Conservation (phyloP, 1,139 yeast genomes). For the Debaryomycetaceae sp. region DNA sequence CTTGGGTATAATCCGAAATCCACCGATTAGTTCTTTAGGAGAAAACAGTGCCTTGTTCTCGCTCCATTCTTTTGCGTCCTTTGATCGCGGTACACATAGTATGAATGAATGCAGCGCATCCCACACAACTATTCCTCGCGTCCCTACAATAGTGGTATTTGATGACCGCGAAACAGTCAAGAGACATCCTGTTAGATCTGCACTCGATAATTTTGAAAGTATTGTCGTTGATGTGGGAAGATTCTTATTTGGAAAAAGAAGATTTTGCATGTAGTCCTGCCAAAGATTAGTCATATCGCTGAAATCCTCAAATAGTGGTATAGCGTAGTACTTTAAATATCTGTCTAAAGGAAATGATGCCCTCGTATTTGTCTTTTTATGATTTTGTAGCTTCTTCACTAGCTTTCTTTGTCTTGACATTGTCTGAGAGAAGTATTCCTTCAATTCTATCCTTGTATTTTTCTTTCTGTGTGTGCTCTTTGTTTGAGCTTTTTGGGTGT, state of each 20-base stretch:
- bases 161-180: constrained; percentile 57
- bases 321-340: constrained; percentile 29
- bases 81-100: constrained; percentile 50
- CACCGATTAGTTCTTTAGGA: constrained; percentile 44
- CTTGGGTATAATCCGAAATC: constrained; percentile 56
- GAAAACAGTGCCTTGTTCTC: constrained; percentile 14
- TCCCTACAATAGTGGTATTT: constrained; percentile 60
- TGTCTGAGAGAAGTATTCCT: constrained; percentile 36
- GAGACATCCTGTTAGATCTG: constrained; percentile 81
- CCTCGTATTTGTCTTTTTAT: constrained; percentile 7
- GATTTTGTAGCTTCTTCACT: constrained; percentile 28
- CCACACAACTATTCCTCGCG: constrained; percentile 78
- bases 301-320: constrained; percentile 56
- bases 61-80: constrained; percentile 32
- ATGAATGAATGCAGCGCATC: constrained; percentile 80
- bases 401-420: constrained; percentile 36
- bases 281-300: constrained; percentile 53
- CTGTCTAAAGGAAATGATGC: constrained; percentile 24
- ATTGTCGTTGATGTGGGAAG: constrained; percentile 29
- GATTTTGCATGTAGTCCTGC: constrained; percentile 55
- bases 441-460: constrained; percentile 45
- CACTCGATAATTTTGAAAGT: constrained; percentile 62
- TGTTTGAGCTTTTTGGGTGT: constrained; percentile 8
- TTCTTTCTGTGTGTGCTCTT: constrained; percentile 16
- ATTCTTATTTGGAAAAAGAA: constrained; percentile 37